A percentile compares a stretch with the other conserved stretches of the same genome.
phyloP scores from a whole-genome alignment of 495 filamentous ascomycete genomes.

The Penicillium psychrofluorescens region DNA sequence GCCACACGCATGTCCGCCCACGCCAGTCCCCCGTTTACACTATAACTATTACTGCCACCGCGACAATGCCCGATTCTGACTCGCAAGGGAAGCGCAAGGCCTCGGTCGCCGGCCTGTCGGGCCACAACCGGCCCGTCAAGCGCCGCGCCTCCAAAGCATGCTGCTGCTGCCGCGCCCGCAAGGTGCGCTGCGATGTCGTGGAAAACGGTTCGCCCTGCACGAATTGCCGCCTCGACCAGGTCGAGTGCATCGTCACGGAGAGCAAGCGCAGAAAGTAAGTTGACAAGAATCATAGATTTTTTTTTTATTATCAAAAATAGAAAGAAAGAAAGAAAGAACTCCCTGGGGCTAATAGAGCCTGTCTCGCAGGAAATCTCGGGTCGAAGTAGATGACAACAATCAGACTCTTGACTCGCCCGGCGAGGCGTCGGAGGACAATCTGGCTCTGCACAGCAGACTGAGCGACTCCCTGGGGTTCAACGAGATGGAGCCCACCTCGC shows the following conservation, averaged over 20 bases:
- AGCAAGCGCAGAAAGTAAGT: slow-evolving; percentile 74
- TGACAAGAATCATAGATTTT: slow-evolving; percentile 6
- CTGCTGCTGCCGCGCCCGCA: slow-evolving; percentile 76
- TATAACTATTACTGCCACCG: slow-evolving; percentile 20
- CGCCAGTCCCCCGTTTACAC: slow-evolving; percentile 5
- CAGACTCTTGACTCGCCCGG: slow-evolving; percentile 27
- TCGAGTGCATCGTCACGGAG: slow-evolving; percentile 83
- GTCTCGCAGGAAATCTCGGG: slow-evolving; percentile 35
- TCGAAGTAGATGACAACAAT: slow-evolving; percentile 27
- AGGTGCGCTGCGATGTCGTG: slow-evolving; percentile 91
- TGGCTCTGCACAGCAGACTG: slow-evolving; percentile 18
- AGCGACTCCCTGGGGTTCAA: slow-evolving; percentile 21
- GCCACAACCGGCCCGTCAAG: slow-evolving; percentile 56
- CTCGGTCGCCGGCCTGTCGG: slow-evolving; percentile 30
- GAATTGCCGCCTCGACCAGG: slow-evolving; percentile 82
- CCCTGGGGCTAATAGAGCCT: not conserved
- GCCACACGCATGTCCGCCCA: not conserved
- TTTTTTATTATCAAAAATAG: slow-evolving; percentile 8
- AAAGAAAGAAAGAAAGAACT: not conserved
- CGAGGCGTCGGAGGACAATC: slow-evolving; percentile 30
- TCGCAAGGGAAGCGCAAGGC: slow-evolving; percentile 34
- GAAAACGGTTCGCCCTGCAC: slow-evolving; percentile 81
- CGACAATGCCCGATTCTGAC: slow-evolving; percentile 28
- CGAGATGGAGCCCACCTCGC: slow-evolving; percentile 29
- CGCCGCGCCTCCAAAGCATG: slow-evolving; percentile 82